Evolutionary conservation across 495 filamentous ascomycete genomes (phyloP).

Genomic region (Penicillium alfredii): DNA sequence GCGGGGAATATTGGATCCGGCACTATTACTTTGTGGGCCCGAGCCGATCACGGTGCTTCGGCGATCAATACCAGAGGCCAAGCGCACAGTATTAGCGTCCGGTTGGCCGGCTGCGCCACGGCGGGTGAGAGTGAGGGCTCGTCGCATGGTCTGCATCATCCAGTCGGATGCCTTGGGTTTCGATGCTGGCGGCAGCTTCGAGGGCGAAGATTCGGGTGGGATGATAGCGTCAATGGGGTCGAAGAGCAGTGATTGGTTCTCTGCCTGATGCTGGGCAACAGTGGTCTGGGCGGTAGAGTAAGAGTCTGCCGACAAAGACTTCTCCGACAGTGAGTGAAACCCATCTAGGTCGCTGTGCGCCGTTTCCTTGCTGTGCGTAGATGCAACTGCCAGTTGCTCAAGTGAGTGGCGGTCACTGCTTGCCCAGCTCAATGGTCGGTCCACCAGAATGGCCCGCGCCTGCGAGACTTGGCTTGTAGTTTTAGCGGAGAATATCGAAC

Average conservation of each 20-base stretch:
- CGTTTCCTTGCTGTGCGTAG: conserved; percentile 19
- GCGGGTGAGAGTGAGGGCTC: conserved; percentile 42
- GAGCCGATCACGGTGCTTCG: conserved; percentile 26
- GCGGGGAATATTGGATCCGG: conserved; percentile 31
- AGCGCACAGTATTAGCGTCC: conserved; percentile 9
- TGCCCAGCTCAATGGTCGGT: conserved; percentile 18
- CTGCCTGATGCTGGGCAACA: conserved; percentile 55
- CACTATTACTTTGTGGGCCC: background rate
- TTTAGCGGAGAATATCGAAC: conserved; percentile 24
- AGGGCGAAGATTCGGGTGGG: conserved; percentile 21
- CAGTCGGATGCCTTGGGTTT: conserved; percentile 41
- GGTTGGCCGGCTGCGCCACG: conserved; percentile 20
- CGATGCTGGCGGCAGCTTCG: conserved; percentile 26
- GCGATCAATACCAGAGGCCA: conserved; percentile 33
- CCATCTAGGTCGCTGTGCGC: conserved; percentile 23
- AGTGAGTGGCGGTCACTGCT: conserved; percentile 25
- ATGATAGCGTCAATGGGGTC: conserved; percentile 11
- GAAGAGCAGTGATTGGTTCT: conserved; percentile 57
- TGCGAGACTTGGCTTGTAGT: conserved; percentile 13
- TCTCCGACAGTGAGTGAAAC: conserved; percentile 23
- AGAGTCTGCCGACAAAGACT: conserved; percentile 48
- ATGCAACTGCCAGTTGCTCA: conserved; percentile 17
- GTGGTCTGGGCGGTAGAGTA: conserved; percentile 63
- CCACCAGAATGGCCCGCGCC: conserved; percentile 11
- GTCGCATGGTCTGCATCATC: conserved; percentile 49